Base-by-base conservation (phyloP, 1,139 yeast species). In the Geotrichum klebahnii region DNA sequence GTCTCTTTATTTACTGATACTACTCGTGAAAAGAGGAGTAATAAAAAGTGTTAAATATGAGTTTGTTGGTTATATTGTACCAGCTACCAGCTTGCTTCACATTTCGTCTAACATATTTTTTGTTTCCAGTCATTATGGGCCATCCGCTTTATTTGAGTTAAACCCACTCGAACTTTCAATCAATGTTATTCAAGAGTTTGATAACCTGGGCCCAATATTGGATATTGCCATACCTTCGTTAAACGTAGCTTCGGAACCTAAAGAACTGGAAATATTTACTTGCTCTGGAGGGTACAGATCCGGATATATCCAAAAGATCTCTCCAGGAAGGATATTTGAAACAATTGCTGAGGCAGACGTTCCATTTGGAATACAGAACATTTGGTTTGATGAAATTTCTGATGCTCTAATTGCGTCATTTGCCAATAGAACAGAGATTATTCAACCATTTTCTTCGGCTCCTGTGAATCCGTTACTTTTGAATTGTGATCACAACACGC, bases 41-140 rank as follows among this genome's bases (percentile, higher is more conserved):
- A 24, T 42, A 10, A 16, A 22, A 12, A 16, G 10, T 22, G 29
- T 35, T 16, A 23, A 4, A 9, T 35, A 16, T 10, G 33, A 33
- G 29, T 2, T 29, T 3, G 24, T 43, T 19, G 38, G 38, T 8
- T 32, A 24, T 6, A 8, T 28, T 10, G 14, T 9, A 6, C 31
- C 39, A 3, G 16, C 39, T 9, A 43, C 46, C 9, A 17, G 38
- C 16, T 17, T 43, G n/a, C n/a, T 43, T 8, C 46, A 43, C 17
- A n/a, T 43, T 2, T 14, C 40, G 5, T 28, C 16, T 14, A 26
- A 32, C 23, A 16, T 24, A 4, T 43, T 32, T 22, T 43, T 43
- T 23, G 39, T 19, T 9, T 32, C 39, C 20, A 32, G 46, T 22
- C 45, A 41, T 33, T 5, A 5, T 35, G 46, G 46, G 8, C 39